Conservation (phyloP, 441 rosid genomes). For the Omphalea diandra region DNA sequence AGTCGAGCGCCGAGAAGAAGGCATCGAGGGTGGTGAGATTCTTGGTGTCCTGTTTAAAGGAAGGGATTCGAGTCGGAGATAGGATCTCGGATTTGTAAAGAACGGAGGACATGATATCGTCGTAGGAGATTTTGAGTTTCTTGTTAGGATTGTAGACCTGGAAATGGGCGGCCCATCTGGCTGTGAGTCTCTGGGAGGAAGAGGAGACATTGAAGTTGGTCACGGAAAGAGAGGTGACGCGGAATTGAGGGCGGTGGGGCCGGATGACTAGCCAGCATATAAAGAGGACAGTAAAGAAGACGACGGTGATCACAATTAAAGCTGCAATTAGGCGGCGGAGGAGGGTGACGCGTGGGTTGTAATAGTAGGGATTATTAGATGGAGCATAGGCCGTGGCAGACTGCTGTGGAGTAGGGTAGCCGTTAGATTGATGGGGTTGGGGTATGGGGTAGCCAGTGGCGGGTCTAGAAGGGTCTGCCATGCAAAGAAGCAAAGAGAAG, state of each 20-base stretch:
- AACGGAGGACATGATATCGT: constrained; percentile 27
- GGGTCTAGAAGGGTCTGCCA: constrained; percentile 53
- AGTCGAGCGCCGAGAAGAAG: constrained; percentile 35
- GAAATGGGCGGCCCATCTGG: constrained; percentile 51
- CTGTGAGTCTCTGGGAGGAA: constrained; percentile 37
- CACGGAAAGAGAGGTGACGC: constrained; percentile 46
- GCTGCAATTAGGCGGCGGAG: constrained; percentile 39
- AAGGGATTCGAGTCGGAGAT: constrained; percentile 46
- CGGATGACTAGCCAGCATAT: constrained; percentile 68
- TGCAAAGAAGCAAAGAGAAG: too few relatives aligned
- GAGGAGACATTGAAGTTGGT: constrained; percentile 54
- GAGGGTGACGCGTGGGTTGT: constrained; percentile 46
- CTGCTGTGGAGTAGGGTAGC: constrained; percentile 39
- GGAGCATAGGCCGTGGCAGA: constrained; percentile 46
- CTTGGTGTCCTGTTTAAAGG: constrained; percentile 62
- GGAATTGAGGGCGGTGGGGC: constrained; percentile 61
- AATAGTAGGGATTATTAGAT: constrained; percentile 24
- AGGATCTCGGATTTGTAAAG: constrained; percentile 30
- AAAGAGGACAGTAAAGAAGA: constrained; percentile 50
- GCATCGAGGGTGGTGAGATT: constrained; percentile 40
- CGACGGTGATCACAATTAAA: constrained; percentile 27
- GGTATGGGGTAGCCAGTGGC: constrained; percentile 60
- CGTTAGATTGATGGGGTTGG: constrained; percentile 27
- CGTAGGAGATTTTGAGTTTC: constrained; percentile 55
- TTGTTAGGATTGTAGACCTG: constrained; percentile 71